phyloP scores from a whole-genome alignment of 495 filamentous ascomycete genomes.

The Letharia columbiana region DNA sequence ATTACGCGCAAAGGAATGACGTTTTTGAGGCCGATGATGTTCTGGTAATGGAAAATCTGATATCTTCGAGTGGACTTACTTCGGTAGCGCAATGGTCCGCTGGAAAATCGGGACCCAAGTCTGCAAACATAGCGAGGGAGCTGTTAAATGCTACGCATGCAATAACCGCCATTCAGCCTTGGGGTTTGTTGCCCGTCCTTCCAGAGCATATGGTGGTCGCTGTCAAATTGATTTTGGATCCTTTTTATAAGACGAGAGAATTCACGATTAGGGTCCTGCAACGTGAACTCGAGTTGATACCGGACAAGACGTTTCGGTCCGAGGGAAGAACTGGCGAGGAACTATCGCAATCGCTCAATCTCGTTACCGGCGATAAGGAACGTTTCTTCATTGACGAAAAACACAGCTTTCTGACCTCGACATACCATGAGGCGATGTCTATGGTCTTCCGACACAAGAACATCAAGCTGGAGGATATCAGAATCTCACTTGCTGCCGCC shows the following conservation, averaged over 20 bases:
- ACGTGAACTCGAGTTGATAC: background rate
- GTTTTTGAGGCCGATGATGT: background rate
- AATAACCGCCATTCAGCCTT: slow-evolving; percentile 2
- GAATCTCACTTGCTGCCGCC: slow-evolving; percentile 3
- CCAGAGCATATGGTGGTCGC: background rate
- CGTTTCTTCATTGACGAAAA: background rate
- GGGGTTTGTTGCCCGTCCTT: slow-evolving; percentile 2
- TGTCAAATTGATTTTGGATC: background rate
- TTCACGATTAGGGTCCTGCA: background rate
- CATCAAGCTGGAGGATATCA: background rate
- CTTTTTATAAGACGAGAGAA: background rate
- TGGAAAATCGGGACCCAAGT: background rate
- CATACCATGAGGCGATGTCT: slow-evolving; percentile 4
- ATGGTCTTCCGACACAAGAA: background rate
- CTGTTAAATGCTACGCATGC: slow-evolving; percentile 4
- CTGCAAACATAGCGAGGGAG: background rate
- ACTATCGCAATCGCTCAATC: background rate
- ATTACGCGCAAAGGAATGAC: background rate
- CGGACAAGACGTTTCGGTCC: background rate
- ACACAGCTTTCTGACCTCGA: background rate
- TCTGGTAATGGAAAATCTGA: background rate
- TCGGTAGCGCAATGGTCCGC: background rate
- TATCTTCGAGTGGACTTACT: background rate
- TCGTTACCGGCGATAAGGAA: background rate
- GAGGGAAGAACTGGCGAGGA: background rate